Conservation (phyloP, 495 filamentous ascomycete species). For the Hypoxylon intermedium region DNA sequence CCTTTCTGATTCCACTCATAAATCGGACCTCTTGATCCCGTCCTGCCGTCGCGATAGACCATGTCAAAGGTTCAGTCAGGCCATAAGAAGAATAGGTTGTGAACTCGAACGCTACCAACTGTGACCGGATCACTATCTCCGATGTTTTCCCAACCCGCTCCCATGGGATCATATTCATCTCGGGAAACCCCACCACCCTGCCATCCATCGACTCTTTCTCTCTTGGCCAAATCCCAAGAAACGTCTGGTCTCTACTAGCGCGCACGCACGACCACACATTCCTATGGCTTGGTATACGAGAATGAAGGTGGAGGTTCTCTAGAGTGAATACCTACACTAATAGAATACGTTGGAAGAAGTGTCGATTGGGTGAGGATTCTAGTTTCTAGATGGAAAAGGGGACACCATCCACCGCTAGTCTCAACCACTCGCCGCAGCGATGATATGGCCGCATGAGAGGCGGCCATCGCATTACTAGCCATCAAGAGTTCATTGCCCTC, state of each 20-base stretch:
- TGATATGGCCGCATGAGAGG: slow-evolving; percentile 30
- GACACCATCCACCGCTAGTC: slow-evolving; percentile 33
- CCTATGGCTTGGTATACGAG: slow-evolving; percentile 18
- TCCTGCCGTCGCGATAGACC: neutral
- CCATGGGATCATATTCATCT: slow-evolving; percentile 26
- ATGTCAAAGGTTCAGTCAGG: slow-evolving; percentile 2
- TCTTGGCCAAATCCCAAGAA: slow-evolving; percentile 16
- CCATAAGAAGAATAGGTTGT: slow-evolving; percentile 12
- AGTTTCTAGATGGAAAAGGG: slow-evolving; percentile 7
- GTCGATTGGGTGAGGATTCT: slow-evolving; percentile 4
- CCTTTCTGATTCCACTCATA: too few relatives aligned
- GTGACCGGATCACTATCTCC: slow-evolving; percentile 15
- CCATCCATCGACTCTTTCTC: slow-evolving; percentile 7
- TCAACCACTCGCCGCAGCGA: slow-evolving; percentile 10
- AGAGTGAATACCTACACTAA: neutral
- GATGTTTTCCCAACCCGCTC: neutral
- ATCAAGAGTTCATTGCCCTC: slow-evolving; percentile 23
- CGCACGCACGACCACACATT: neutral
- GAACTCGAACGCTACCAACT: slow-evolving; percentile 5
- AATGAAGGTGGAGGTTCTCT: slow-evolving; percentile 8
- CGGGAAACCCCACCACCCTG: slow-evolving; percentile 14
- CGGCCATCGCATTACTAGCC: slow-evolving; percentile 25
- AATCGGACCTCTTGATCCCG: too few relatives aligned
- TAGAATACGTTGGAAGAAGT: slow-evolving; percentile 3
- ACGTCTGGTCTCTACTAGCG: neutral